A percentile compares a stretch with the other conserved stretches of the same genome.
phyloP scores from a whole-genome alignment of 2,329 filamentous ascomycete species.

The Dothideomycetidae sp. region DNA sequence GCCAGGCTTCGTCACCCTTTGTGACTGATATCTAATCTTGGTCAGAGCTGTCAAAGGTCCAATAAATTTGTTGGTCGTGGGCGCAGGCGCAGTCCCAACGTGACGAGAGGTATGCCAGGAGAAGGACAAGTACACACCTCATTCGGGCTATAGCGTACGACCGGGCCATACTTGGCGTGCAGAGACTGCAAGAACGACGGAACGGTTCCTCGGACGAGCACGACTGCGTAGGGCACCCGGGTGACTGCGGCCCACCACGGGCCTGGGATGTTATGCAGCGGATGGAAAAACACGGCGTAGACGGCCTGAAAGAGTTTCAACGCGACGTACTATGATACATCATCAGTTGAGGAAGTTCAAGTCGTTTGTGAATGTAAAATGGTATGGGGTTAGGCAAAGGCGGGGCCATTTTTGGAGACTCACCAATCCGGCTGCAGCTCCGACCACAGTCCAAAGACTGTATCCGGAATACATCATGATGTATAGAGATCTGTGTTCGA shows the following conservation, averaged over 20 bases:
- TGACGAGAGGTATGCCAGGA: no score
- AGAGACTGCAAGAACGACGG: conserved; percentile 14
- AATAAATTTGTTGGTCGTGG: no score
- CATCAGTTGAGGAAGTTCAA: conserved; percentile 4
- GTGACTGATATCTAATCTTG: conserved; percentile 30
- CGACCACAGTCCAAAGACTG: background rate
- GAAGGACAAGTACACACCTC: conserved; percentile 18
- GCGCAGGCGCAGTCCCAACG: no score
- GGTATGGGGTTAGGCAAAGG: no score
- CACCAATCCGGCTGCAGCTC: background rate
- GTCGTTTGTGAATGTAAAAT: no score
- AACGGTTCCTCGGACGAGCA: conserved; percentile 17
- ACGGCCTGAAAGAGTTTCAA: conserved; percentile 12
- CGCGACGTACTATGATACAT: conserved; percentile 5
- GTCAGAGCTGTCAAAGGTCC: no score
- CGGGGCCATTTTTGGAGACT: no score
- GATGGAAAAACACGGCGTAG: conserved; percentile 28
- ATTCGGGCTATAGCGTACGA: conserved; percentile 28
- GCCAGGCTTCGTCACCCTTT: conserved; percentile 29
- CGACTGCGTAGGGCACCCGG: conserved; percentile 21
- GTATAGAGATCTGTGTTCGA: no score
- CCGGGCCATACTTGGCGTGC: conserved; percentile 29
- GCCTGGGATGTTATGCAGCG: conserved; percentile 27
- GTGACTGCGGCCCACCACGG: conserved; percentile 22
- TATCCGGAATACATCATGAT: no score